Percentiles rank a stretch among this genome's conserved stretches.
Conservation (phyloP, 768 basidiomycete genomes). For the Amylocystis lapponica region DNA sequence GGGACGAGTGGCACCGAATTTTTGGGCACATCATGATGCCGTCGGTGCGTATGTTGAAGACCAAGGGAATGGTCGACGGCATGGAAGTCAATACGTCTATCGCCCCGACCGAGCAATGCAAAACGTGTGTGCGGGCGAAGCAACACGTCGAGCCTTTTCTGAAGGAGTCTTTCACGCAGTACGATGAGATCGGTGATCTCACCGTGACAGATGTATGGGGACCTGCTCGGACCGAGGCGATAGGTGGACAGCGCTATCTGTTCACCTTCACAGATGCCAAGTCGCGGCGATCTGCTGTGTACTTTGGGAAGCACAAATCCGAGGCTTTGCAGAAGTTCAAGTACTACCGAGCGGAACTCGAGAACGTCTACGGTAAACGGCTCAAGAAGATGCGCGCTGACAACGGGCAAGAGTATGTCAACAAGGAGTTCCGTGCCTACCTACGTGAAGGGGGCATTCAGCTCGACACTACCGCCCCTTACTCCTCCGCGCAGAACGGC, state of each 20-base stretch:
- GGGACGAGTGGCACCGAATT: constrained; percentile 14
- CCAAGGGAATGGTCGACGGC: constrained; percentile 9
- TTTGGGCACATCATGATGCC: constrained; percentile 11
- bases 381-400: constrained; percentile 18
- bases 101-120: constrained; percentile 8
- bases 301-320: constrained; percentile 3
- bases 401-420: constrained; percentile 21
- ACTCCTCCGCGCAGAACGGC: constrained; percentile 19
- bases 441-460: constrained; percentile 10
- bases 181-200: constrained; percentile 1
- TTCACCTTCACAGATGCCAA: constrained; percentile 17
- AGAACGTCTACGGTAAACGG: neutral
- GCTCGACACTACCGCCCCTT: constrained; percentile 15
- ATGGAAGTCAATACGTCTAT: constrained; percentile 7
- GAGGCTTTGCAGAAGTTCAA: constrained; percentile 2
- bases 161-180: constrained; percentile 4
- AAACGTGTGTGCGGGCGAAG: constrained; percentile 19
- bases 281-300: constrained; percentile 5
- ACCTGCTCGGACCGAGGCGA: constrained; percentile 5
- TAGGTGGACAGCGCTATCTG: constrained; percentile 14
- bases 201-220: constrained; percentile 16
- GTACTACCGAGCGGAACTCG: constrained; percentile 1
- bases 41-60: constrained; percentile 3
- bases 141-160: constrained; percentile 8
- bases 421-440: constrained; percentile 2